These are phyloP conservation scores for Jasminum sambac DNA, from an alignment of 257 asterid species.

Conservation along the genomic window DNA sequence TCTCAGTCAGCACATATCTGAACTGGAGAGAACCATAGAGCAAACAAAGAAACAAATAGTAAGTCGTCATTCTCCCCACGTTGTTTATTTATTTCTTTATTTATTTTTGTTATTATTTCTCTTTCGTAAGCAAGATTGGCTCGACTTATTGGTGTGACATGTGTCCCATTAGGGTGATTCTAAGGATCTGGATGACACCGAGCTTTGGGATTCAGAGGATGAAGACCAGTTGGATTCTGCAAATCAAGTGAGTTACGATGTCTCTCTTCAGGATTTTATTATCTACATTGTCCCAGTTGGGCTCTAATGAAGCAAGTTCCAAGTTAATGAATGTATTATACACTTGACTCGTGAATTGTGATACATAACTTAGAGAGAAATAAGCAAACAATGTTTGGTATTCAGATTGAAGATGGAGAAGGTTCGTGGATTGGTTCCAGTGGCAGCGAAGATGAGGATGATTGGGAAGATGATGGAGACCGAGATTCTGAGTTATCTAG, in stretches of 20 bases:
- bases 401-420: conserved; percentile 71
- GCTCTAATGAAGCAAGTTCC: too few relatives aligned
- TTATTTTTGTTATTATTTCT: background rate
- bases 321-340: too few relatives aligned
- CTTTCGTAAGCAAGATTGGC: background rate
- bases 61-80: conserved; percentile 36
- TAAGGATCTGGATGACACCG: conserved; percentile 34
- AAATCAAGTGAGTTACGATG: conserved; percentile 43
- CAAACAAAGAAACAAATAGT: conserved; percentile 72
- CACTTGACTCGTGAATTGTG: too few relatives aligned
- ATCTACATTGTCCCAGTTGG: background rate
- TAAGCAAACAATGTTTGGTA: background rate
- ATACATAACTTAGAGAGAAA: background rate
- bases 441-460: conserved; percentile 43
- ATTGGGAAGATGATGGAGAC: conserved; percentile 39
- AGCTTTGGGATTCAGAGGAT: conserved; percentile 33
- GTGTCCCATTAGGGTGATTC: conserved; percentile 46
- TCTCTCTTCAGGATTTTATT: conserved; percentile 20
- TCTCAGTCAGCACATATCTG: conserved; percentile 91
- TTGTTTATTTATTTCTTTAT: too few relatives aligned
- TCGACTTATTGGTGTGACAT: background rate
- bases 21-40: conserved; percentile 74
- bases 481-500: conserved; percentile 43
- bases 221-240: conserved; percentile 35
- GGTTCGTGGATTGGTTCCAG: conserved; percentile 42